Conservation (phyloP, 1,284 basidiomycete genomes). For the Psilocybe mexicana region DNA sequence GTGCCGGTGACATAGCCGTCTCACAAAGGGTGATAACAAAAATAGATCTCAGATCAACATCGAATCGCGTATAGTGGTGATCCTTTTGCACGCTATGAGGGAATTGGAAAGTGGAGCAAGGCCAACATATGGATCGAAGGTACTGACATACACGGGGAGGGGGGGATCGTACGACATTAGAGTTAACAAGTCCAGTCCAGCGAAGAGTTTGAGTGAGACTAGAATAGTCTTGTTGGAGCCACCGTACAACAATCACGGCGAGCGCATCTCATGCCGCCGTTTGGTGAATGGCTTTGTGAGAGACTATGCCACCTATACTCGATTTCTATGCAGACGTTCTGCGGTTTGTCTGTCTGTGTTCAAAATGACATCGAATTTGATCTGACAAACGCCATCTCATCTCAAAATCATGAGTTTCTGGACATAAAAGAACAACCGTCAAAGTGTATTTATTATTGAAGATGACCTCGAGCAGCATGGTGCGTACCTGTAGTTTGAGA, state of each 20-base stretch:
- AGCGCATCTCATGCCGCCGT: no score
- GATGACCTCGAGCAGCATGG: not conserved
- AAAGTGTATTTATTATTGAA: not conserved
- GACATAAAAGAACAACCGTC: not conserved
- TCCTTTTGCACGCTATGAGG: not conserved
- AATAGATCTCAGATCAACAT: conserved; percentile 17
- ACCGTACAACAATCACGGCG: no score
- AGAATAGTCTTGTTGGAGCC: no score
- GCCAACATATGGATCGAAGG: conserved; percentile 4
- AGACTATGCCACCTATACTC: no score
- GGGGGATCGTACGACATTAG: not conserved
- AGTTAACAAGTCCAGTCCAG: not conserved
- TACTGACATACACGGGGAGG: not conserved
- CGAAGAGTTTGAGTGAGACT: no score
- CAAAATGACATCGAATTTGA: not conserved
- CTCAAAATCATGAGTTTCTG: not conserved
- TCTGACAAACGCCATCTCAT: not conserved
- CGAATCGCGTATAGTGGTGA: conserved; percentile 3
- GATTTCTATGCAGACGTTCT: no score
- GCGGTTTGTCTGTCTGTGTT: not conserved
- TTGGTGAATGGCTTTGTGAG: no score
- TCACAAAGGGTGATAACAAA: conserved; percentile 25
- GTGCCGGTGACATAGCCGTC: conserved; percentile 4
- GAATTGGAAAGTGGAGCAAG: conserved; percentile 1
- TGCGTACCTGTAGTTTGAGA: not conserved